A percentile compares a stretch with the other conserved stretches of the same genome.
Conservation (phyloP, 2,329 filamentous ascomycete genomes). For the Xylaria sp. region DNA sequence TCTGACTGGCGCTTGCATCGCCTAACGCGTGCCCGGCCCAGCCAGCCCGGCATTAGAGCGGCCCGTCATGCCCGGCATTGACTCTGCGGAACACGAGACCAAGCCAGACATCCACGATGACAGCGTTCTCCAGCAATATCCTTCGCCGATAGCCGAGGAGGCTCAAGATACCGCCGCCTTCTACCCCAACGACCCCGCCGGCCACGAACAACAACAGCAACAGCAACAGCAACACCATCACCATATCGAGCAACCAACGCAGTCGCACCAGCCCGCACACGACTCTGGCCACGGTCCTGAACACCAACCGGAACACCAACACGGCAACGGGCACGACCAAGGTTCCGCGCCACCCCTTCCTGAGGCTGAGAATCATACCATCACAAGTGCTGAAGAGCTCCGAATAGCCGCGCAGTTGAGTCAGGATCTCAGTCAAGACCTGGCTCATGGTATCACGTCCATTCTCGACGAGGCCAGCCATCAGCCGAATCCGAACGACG, state of each 20-base stretch:
- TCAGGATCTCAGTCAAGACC: slow-evolving; percentile 63
- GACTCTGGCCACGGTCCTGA: slow-evolving; percentile 29
- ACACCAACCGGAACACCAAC: slow-evolving; percentile 44
- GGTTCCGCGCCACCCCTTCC: slow-evolving; percentile 53
- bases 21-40: slow-evolving; percentile 28
- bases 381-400: slow-evolving; percentile 63
- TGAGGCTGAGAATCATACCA: slow-evolving; percentile 55
- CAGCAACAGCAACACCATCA: slow-evolving; percentile 23
- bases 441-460: slow-evolving; percentile 63
- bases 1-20: slow-evolving; percentile 18
- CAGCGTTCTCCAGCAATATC: slow-evolving; percentile 56
- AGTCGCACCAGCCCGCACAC: slow-evolving; percentile 41
- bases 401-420: slow-evolving; percentile 69
- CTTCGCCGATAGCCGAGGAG: slow-evolving; percentile 60
- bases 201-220: slow-evolving; percentile 39
- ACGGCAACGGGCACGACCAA: slow-evolving; percentile 40
- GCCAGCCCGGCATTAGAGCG: slow-evolving; percentile 33
- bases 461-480: slow-evolving; percentile 48
- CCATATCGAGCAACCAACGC: slow-evolving; percentile 42
- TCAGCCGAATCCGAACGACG: slow-evolving; percentile 54
- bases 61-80: slow-evolving; percentile 47
- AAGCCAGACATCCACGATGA: slow-evolving; percentile 43
- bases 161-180: slow-evolving; percentile 57
- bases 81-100: slow-evolving; percentile 44
- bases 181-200: slow-evolving; percentile 50